Conservation (phyloP, 306 rosid species). For the Rosa multiflora region DNA sequence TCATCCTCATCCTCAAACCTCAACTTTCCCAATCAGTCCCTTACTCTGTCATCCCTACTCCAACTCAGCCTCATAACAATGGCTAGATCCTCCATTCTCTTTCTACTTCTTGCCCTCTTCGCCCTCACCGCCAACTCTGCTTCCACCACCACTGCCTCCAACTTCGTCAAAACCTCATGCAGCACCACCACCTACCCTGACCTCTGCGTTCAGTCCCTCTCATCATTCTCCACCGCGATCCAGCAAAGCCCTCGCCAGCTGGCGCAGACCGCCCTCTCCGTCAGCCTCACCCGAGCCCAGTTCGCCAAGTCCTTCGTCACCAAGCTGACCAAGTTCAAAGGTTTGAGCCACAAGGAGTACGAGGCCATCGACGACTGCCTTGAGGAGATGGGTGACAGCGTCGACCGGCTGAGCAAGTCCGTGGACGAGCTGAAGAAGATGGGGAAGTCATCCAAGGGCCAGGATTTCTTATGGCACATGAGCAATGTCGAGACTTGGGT, state of each 20-base stretch:
- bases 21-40: no score
- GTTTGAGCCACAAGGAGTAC: constrained; percentile 33
- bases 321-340: constrained; percentile 27
- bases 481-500: constrained; percentile 65
- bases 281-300: constrained; percentile 35
- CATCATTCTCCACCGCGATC: constrained; percentile 33
- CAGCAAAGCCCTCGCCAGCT: constrained; percentile 38
- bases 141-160: constrained; percentile 18
- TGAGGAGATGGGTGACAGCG: constrained; percentile 41
- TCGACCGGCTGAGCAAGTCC: constrained; percentile 40
- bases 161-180: constrained; percentile 41
- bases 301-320: constrained; percentile 28
- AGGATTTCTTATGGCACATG: constrained; percentile 44
- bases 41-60: not conserved
- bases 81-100: constrained; percentile 31
- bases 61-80: constrained; percentile 2
- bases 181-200: constrained; percentile 37
- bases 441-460: constrained; percentile 13
- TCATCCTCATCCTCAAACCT: not conserved
- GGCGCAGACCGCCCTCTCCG: constrained; percentile 43
- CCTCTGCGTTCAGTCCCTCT: constrained; percentile 41
- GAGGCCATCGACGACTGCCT: constrained; percentile 43
- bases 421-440: constrained; percentile 41
- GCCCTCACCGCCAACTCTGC: constrained; percentile 15
- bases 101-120: constrained; percentile 18